Percentiles rank a stretch among this genome's conserved stretches.
These are phyloP conservation scores for Purshia tridentata DNA, from an alignment of 306 rosid genomes.

Conservation along the genomic window DNA sequence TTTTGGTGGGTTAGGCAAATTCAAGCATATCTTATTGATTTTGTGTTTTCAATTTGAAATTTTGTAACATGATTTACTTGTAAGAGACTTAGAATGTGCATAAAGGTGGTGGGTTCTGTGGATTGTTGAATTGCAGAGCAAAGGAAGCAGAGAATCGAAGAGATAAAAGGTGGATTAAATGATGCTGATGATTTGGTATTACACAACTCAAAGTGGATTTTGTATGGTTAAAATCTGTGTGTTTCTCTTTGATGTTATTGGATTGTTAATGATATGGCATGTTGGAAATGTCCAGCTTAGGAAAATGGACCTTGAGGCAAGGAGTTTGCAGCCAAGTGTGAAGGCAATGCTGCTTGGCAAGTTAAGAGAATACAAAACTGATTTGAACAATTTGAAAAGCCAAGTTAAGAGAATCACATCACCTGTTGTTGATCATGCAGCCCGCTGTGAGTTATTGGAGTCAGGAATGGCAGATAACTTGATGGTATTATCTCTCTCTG, in stretches of 20 bases:
- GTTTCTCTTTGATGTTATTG: not conserved
- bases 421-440: constrained; percentile 24
- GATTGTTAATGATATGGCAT: not conserved
- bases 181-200: constrained; percentile 58
- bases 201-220: not conserved
- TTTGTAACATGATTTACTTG: not conserved
- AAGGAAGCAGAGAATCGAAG: constrained; percentile 49
- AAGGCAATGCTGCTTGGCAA: constrained; percentile 57
- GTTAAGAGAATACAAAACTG: constrained; percentile 52
- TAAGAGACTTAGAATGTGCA: not conserved
- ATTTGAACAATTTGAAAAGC: constrained; percentile 47
- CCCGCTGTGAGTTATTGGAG: constrained; percentile 49
- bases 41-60: not conserved
- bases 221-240: constrained; percentile 6
- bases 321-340: constrained; percentile 56
- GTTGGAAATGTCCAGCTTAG: constrained; percentile 39
- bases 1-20: not conserved
- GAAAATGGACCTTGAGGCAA: constrained; percentile 75
- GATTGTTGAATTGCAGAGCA: constrained; percentile 33
- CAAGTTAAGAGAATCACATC: constrained; percentile 44
- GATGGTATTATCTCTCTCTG: constrained; percentile 28
- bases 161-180: constrained; percentile 50
- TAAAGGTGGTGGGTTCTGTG: constrained; percentile 6
- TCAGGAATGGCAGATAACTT: constrained; percentile 41
- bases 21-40: not conserved